Evolutionary conservation across 1,284 basidiomycete species (phyloP).

Genomic region (Marasmius sp.): DNA sequence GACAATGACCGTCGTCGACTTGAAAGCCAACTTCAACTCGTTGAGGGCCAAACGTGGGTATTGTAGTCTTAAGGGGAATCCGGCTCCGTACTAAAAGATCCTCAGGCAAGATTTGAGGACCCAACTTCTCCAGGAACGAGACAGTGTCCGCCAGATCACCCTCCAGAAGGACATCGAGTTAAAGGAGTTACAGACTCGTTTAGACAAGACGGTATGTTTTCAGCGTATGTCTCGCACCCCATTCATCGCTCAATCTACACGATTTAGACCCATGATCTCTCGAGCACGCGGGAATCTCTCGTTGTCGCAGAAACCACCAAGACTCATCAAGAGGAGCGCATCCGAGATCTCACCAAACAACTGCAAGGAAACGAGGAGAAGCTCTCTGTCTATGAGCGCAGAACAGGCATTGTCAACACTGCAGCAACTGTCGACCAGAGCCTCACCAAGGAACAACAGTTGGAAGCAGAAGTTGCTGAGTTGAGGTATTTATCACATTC

Average conservation of each 20-base stretch:
- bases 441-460: slow-evolving; percentile 70
- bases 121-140: slow-evolving; percentile 80
- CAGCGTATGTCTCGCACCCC: neutral
- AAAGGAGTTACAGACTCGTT: slow-evolving; percentile 71
- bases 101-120: slow-evolving; percentile 72
- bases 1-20: slow-evolving; percentile 79
- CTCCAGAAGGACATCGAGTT: slow-evolving; percentile 82
- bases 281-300: slow-evolving; percentile 72
- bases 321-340: slow-evolving; percentile 77
- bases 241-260: neutral
- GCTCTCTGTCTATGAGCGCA: slow-evolving; percentile 83
- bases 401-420: slow-evolving; percentile 39
- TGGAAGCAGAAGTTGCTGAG: slow-evolving; percentile 84
- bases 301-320: slow-evolving; percentile 79
- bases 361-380: slow-evolving; percentile 81
- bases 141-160: slow-evolving; percentile 67
- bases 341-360: slow-evolving; percentile 70
- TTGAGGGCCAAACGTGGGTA: slow-evolving; percentile 77
- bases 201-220: slow-evolving; percentile 71
- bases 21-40: slow-evolving; percentile 76
- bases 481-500: slow-evolving; percentile 54
- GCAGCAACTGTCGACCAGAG: slow-evolving; percentile 39
- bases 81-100: slow-evolving; percentile 1
- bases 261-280: slow-evolving; percentile 59
- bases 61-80: neutral